phyloP scores from a whole-genome alignment of 805 yeast species.

The Barnettozyma californica region DNA sequence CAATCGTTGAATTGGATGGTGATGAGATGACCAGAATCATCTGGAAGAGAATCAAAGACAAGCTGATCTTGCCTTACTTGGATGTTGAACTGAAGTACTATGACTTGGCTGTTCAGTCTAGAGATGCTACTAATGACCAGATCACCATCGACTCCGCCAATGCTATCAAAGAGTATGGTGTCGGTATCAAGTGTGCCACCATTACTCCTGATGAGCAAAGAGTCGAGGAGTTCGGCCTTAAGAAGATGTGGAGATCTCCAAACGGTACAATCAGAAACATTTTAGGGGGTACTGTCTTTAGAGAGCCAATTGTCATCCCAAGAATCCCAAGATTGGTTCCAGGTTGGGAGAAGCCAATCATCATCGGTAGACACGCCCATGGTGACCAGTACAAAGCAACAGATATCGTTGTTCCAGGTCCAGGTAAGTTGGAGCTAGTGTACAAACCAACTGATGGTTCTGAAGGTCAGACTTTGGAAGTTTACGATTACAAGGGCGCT shows the following conservation, averaged over 20 bases:
- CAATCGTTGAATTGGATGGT: slow-evolving; percentile 96
- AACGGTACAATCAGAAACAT: slow-evolving; percentile 96
- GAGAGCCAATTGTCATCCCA: slow-evolving; percentile 93
- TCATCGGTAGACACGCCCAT: slow-evolving; percentile 95
- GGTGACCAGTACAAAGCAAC: slow-evolving; percentile 97
- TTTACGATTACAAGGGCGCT: slow-evolving; percentile 62
- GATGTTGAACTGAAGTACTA: slow-evolving; percentile 87
- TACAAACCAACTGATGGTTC: slow-evolving; percentile 68
- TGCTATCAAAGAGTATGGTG: slow-evolving; percentile 84
- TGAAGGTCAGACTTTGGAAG: slow-evolving; percentile 40
- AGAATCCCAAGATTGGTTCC: slow-evolving; percentile 84
- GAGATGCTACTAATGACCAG: slow-evolving; percentile 84
- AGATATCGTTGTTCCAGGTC: slow-evolving; percentile 70
- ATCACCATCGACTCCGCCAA: slow-evolving; percentile 87
- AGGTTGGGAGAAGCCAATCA: slow-evolving; percentile 92
- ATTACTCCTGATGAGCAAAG: slow-evolving; percentile 98
- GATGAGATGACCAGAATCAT: slow-evolving; percentile 97
- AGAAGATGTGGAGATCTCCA: slow-evolving; percentile 97
- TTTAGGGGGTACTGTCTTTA: slow-evolving; percentile 92
- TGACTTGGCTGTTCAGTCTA: slow-evolving; percentile 80
- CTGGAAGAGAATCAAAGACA: slow-evolving; percentile 86
- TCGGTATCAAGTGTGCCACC: slow-evolving; percentile 96
- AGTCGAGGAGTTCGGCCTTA: slow-evolving; percentile 82
- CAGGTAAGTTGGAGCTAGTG: slow-evolving; percentile 74
- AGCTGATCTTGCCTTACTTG: slow-evolving; percentile 78